Evolutionary conservation across 371 early-diverging fungal species (phyloP), one percentile per base, ranked within the genome.

Genomic region (Capillidium rhysosporum): DNA sequence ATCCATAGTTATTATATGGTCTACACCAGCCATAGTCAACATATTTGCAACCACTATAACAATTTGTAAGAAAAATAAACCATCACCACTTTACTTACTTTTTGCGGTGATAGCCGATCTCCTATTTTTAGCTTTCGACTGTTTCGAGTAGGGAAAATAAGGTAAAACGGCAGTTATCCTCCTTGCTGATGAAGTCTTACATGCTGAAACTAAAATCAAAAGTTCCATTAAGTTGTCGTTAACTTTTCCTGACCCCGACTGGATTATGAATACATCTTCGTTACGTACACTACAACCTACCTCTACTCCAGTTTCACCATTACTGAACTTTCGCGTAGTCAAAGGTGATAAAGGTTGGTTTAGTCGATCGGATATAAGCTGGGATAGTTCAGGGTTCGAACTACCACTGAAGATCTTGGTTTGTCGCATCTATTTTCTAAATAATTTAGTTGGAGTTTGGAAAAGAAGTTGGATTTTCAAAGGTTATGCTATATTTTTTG

Each of bases 1-100:
- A 65, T 94, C 95, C 84, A 96, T 84, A 14, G 97, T 95, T 63
- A 96, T 93, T 54, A 96, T 77, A 67, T 96, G 97, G 69, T 96
- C 90, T 10, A 89, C 92, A 34, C 97, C 97, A 16, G 94, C 83
- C 46, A 92, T 90, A 1, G 77, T 74, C 51, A 96, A 75, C 88
- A 96, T 92, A 61, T 86, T 90, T 44, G 94, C 93, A 34, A 96
- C 80, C 61, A 96, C 84, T 86, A 56, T 34, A 40, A 34, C 26
- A 26, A 14, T 28, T 18, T 30, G 23, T 40, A 25, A 30, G 21
- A 39, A n/a, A 38, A 40, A 28, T 16, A 18, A n/a, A 14, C 9
- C 31, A 23, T 43, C 1, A 20, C n/a, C 2, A 18, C 4, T 7
- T 25, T 10, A 59, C 61, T 65, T 72, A 85, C 86, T 70, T 64